A percentile compares a stretch with the other conserved stretches of the same genome.
Conservation (phyloP, 441 rosid species). For the Dalechampia spathulata region DNA sequence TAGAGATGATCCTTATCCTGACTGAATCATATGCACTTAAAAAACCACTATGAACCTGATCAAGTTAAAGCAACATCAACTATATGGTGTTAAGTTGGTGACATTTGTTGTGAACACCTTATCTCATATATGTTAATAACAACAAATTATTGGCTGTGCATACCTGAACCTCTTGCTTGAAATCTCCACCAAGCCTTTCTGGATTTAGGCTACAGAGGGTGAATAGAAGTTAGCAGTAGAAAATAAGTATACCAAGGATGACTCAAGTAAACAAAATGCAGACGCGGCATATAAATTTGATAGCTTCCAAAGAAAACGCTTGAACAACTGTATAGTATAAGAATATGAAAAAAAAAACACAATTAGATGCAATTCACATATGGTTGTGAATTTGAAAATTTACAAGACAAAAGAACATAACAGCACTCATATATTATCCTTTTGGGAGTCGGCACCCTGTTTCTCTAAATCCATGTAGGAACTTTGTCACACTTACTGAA, state of each 20-base stretch:
- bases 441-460: too few species aligned
- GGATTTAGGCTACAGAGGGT: slow-evolving; percentile 62
- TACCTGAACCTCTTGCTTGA: slow-evolving; percentile 90
- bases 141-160: slow-evolving; percentile 7
- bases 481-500: neutral
- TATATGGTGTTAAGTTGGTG: neutral
- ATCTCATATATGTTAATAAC: neutral
- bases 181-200: slow-evolving; percentile 91
- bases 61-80: slow-evolving; percentile 6
- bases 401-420: neutral
- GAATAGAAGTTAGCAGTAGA: slow-evolving; percentile 7
- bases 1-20: slow-evolving; percentile 66
- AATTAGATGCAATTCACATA: neutral
- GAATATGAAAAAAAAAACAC: neutral
- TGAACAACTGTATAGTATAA: neutral
- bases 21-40: slow-evolving; percentile 87
- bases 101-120: neutral
- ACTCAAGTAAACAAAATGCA: neutral
- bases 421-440: neutral
- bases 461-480: neutral
- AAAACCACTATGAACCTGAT: slow-evolving; percentile 91
- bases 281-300: neutral
- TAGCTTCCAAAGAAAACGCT: neutral
- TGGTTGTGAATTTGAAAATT: neutral
- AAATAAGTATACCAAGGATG: neutral